Evolutionary conservation across 345 rosid species (phyloP), one percentile per base, ranked within the genome.

Genomic region (Brassica nigra): DNA sequence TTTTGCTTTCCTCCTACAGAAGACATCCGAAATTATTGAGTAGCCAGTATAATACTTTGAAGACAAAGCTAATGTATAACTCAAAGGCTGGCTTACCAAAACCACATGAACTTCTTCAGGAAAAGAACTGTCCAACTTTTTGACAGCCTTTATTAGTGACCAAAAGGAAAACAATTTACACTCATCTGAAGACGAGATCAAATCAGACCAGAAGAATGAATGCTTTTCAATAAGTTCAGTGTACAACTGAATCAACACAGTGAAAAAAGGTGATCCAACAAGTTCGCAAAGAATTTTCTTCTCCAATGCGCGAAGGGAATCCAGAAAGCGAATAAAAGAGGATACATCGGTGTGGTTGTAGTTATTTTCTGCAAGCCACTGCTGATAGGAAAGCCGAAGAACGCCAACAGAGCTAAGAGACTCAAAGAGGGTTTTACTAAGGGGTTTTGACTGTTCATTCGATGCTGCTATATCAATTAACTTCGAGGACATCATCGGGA

Each of bases 301-400:
- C 85, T 95, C 99, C 81, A 95, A 77, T 74, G 64, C 63, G 0
- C 84, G 79, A 63, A 95, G 84, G 58, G 98, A 82, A 52, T 84
- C 84, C 82, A 95, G 65, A 81, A 92, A 80, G 77, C 76, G 79
- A 83, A 83, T 76, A 66, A 71, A 66, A 27, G 78, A 65, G 71
- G 85, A 61, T 82, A 87, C 83, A 72, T 77, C 81, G 1, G 36
- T 18, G 65, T 79, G 84, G 14, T 66, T 75, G 82, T 85, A 70
- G 81, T 67, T 83, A 62, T 78, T 82, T 80, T 95, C 96, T 70
- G 84, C 81, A 82, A 75, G 82, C 99, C 97, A 90, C 76, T 90
- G 99, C 64, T 76, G 88, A 86, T 81, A 81, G 76, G 91, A 85
- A 77, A 70, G 85, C 84, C 97, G 87, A 73, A 92, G 87, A 70